phyloP scores from a whole-genome alignment of 1,139 yeast genomes.

The Nakaseomyces glabratus region DNA sequence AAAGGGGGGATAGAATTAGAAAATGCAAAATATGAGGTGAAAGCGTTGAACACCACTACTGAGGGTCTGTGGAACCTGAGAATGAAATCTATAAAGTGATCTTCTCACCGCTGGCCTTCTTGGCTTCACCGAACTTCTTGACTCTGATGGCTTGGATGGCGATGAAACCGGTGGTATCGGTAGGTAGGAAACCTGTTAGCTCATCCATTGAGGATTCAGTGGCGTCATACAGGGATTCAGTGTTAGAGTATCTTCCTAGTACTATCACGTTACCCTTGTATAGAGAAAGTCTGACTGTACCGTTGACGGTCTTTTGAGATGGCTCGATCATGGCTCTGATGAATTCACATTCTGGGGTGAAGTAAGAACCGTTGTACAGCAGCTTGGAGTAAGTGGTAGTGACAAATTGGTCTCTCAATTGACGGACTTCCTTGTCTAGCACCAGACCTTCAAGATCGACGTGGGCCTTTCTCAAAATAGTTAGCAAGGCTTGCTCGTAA shows the following conservation, averaged over 20 bases:
- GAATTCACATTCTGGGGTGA: constrained; percentile 96
- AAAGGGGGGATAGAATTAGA: too few relatives aligned
- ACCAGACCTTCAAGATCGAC: constrained; percentile 95
- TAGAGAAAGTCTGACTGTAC: constrained; percentile 86
- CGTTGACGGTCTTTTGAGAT: constrained; percentile 90
- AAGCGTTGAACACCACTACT: too few relatives aligned
- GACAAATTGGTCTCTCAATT: constrained; percentile 91
- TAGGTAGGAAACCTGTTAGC: constrained; percentile 94
- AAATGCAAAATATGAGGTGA: too few relatives aligned
- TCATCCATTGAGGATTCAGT: constrained; percentile 99
- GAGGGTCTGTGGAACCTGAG: too few relatives aligned
- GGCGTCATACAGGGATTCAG: constrained; percentile 95
- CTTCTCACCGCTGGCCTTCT: constrained; percentile 55
- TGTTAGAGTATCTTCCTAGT: constrained; percentile 88
- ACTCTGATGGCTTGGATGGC: constrained; percentile 97
- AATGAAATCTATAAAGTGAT: constrained; percentile 28
- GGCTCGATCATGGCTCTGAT: constrained; percentile 89
- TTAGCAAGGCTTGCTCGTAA: constrained; percentile 98
- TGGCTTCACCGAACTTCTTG: constrained; percentile 95
- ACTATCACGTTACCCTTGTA: constrained; percentile 83
- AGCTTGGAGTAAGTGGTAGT: constrained; percentile 85
- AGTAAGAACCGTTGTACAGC: constrained; percentile 94
- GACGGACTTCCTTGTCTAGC: constrained; percentile 94
- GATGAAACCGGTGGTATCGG: constrained; percentile 94
- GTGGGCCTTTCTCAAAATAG: constrained; percentile 87